Evolutionary conservation across 192 early-diverging fungal species (phyloP), one percentile per base, ranked within the genome.

Genomic region (Coemansia sp.): DNA sequence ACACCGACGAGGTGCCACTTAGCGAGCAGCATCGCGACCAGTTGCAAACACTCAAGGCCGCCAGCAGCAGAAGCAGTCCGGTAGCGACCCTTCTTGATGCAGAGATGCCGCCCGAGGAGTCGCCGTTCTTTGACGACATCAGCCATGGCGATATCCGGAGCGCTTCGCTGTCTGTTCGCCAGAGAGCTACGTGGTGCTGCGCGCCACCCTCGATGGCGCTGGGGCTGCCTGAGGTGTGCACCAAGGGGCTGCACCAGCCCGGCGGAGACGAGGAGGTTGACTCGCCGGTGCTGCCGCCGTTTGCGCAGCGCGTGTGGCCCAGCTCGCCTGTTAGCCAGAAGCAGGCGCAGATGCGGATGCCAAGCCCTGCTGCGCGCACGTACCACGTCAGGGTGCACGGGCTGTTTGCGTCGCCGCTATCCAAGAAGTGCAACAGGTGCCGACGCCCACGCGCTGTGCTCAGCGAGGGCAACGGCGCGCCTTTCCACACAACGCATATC

Each of bases 1-100:
- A 74, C 63, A 75, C 72, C 5, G 77, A 74, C 45, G 72, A 71
- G 65, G 67, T 73, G 34, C 30, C 62, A 14, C 60, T 68, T 48
- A 64, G 57, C 35, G 55, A 56, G 34, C 60, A 70, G 62, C 53
- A 64, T n/a, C 62, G 56, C 62, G 56, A 69, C 58, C 58, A 63
- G 26, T 57, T 70, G 48, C 71, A 62, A 26, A 63, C 16, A 35
- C 12, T 23, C 45, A 41, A 24, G 60, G 2, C 21, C n/a, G 3
- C 30, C 33, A 45, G 15, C 38, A 41, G 64, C 48, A 45, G 33
- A 0, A 39, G 33, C 26, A 56, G 66, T 2, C n/a, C 48, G 12
- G 39, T 41, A 30, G 30, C 30, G 30, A 44, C 63, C 43, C 23
- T 75, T 36, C 49, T 72, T 30, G 68, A 58, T 44, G 68, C 39